These are phyloP conservation scores for Russula foetens DNA, from an alignment of 768 basidiomycete species.

Conservation along the genomic window DNA sequence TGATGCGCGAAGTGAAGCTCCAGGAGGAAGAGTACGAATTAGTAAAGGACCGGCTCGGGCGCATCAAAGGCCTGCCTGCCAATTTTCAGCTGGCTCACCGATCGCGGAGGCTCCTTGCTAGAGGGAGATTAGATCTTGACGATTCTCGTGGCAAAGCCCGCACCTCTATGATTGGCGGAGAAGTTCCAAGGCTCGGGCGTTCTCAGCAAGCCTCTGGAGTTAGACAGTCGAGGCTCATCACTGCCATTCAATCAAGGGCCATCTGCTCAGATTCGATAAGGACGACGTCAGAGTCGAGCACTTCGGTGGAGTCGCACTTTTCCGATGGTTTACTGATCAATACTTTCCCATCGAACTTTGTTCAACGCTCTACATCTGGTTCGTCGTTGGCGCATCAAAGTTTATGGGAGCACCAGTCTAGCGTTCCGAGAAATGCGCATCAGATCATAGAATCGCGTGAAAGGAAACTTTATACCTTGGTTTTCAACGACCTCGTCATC, in stretches of 20 bases:
- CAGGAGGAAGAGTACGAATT: constrained; percentile 83
- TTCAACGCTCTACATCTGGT: not conserved
- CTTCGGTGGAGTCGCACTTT: constrained; percentile 13
- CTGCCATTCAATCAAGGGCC: constrained; percentile 9
- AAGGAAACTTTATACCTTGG: constrained; percentile 27
- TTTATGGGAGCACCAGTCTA: constrained; percentile 6
- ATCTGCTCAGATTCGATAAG: constrained; percentile 16
- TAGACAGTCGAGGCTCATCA: constrained; percentile 18
- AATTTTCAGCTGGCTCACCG: constrained; percentile 51
- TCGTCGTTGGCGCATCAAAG: constrained; percentile 3
- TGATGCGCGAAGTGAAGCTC: constrained; percentile 77
- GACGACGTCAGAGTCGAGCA: constrained; percentile 15
- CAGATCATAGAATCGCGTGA: not conserved
- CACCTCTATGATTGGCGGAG: not conserved
- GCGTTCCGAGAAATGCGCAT: not conserved
- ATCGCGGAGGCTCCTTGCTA: constrained; percentile 66
- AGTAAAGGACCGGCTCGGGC: constrained; percentile 49
- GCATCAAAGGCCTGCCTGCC: constrained; percentile 52
- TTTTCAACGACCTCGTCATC: constrained; percentile 68
- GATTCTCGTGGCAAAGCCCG: constrained; percentile 24
- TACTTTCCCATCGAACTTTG: not conserved
- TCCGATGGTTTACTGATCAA: not conserved
- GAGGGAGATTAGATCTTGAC: constrained; percentile 50
- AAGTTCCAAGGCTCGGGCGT: not conserved
- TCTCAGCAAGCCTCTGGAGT: not conserved